Evolutionary conservation across 2,329 filamentous ascomycete genomes (phyloP), one percentile per base, ranked within the genome.

Genomic region (Knufia fluminis): DNA sequence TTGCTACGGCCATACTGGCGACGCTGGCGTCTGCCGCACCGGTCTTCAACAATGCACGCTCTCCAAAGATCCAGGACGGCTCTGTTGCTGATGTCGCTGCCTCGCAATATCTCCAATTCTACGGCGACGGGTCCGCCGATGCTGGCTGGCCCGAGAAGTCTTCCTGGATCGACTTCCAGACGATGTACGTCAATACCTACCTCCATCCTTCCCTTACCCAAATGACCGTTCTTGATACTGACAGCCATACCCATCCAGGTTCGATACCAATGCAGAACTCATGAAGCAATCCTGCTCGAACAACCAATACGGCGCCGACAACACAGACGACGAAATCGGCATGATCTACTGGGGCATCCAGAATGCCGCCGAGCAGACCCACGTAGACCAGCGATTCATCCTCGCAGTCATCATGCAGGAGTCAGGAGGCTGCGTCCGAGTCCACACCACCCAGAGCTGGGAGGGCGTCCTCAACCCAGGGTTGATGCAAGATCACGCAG

Each of bases 321-420:
- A 54, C 22, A 42, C 50, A 2, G 49, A 19, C 3, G 24, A 49
- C 12, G 58, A 62, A 23, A 60, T 55, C 4, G n/a, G 49, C 12
- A 17, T 53, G 4, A 52, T 64, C 20, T 52, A 51, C 9, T 50
- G 57, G 20, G 49, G 55, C 7, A 63, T 62, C 24, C 55, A 62
- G 24, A 36, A 46, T 6, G 55, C 62, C 4, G 52, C 62, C 2
- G 43, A 51, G 6, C 46, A 56, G 8, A 53, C 57, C 10, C 38
- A 50, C 0, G 56, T 65, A 7, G 61, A 66, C 47, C 61, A 60
- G 28, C 57, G 63, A 3, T 63, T 64, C 50, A 62, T 64, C 22
- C 53, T 66, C 1, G 64, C 62, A 4, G 55, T 63, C n/a, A 57
- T 65, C 10, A 59, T 64, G 55, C 64, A 66, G 54, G 64, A 66